These are phyloP conservation scores for Zygosaccharomyces rouxii DNA, from an alignment of 805 yeast genomes.

Conservation along the genomic window DNA sequence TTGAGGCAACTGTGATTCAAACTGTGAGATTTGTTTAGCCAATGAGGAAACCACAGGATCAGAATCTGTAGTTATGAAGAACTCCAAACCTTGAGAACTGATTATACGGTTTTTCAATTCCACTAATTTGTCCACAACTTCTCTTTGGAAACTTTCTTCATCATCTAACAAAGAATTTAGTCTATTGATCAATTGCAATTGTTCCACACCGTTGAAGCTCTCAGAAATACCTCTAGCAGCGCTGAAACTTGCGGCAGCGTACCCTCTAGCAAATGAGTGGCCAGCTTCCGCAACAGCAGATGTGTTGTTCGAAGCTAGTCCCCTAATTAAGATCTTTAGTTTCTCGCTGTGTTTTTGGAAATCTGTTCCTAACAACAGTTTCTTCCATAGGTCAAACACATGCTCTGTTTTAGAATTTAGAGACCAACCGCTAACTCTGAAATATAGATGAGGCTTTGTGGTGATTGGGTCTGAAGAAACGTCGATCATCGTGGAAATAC, in stretches of 20 bases:
- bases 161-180: slow-evolving; percentile 49
- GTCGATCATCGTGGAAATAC: slow-evolving; percentile 59
- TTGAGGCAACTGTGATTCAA: slow-evolving; percentile 30
- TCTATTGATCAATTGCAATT: slow-evolving; percentile 63
- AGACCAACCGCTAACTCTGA: slow-evolving; percentile 63
- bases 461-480: slow-evolving; percentile 55
- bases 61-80: slow-evolving; percentile 58
- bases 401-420: slow-evolving; percentile 58
- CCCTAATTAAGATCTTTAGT: slow-evolving; percentile 65
- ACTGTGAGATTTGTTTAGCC: slow-evolving; percentile 27
- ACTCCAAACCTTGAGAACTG: slow-evolving; percentile 42
- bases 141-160: slow-evolving; percentile 45
- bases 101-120: slow-evolving; percentile 46
- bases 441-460: slow-evolving; percentile 45
- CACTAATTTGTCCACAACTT: slow-evolving; percentile 61
- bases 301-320: slow-evolving; percentile 70
- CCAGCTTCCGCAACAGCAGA: slow-evolving; percentile 83
- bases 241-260: slow-evolving; percentile 61
- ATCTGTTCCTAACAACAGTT: slow-evolving; percentile 65
- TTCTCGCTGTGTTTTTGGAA: slow-evolving; percentile 60
- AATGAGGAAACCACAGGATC: slow-evolving; percentile 28
- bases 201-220: slow-evolving; percentile 66
- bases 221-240: slow-evolving; percentile 59
- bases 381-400: slow-evolving; percentile 62
- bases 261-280: slow-evolving; percentile 72